Conservation (phyloP, 1,139 yeast genomes). For the Spathaspora sp. region DNA sequence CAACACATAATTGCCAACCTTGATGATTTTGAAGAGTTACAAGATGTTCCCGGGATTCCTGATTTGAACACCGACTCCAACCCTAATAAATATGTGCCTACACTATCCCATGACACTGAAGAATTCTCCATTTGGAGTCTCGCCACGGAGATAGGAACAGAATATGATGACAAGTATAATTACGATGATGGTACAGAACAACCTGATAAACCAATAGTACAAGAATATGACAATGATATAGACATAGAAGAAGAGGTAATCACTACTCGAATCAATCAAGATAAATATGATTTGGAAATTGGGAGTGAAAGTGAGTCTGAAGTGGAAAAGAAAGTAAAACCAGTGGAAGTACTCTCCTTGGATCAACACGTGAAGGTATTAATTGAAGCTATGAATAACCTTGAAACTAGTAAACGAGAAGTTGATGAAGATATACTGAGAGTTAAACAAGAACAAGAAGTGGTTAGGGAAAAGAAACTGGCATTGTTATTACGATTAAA, state of each 20-base stretch:
- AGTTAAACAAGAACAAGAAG: neutral
- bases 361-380: slow-evolving; percentile 14
- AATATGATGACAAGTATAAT: slow-evolving; percentile 12
- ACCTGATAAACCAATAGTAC: slow-evolving; percentile 3
- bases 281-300: slow-evolving; percentile 24
- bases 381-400: slow-evolving; percentile 7
- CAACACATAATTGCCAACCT: slow-evolving; percentile 21
- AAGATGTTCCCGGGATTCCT: neutral
- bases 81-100: slow-evolving; percentile 14
- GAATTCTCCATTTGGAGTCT: slow-evolving; percentile 7
- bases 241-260: slow-evolving; percentile 19
- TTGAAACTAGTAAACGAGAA: slow-evolving; percentile 8
- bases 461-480: neutral
- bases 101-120: slow-evolving; percentile 8
- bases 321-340: slow-evolving; percentile 1
- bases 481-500: neutral
- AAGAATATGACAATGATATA: slow-evolving; percentile 14
- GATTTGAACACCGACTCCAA: slow-evolving; percentile 4
- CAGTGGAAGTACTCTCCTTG: slow-evolving; percentile 13
- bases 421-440: slow-evolving; percentile 1
- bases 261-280: slow-evolving; percentile 12
- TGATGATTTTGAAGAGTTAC: slow-evolving; percentile 12
- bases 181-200: slow-evolving; percentile 15
- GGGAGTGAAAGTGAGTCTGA: slow-evolving; percentile 16
- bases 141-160: slow-evolving; percentile 10